Evolutionary conservation across 345 rosid genomes (phyloP), one percentile per base, ranked within the genome.

Genomic region (Schrenkiella parvula): DNA sequence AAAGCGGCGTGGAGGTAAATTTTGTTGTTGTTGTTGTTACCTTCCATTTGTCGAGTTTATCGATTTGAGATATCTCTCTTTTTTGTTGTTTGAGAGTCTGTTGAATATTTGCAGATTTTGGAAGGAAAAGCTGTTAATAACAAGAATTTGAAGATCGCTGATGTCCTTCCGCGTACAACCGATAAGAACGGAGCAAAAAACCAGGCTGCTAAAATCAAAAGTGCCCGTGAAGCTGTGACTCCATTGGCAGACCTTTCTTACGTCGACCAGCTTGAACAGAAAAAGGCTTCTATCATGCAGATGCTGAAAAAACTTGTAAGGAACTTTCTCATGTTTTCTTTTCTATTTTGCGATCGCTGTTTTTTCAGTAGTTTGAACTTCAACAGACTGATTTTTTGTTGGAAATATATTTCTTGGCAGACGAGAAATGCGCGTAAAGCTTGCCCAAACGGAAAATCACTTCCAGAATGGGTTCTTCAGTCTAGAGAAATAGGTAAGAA

Each of bases 401-500:
- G 55, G 8, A 62, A 52, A 58, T 70, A 54, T 75, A 15, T 17
- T 54, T 66, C 34, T 43, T 74, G 77, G 78, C 90, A 91, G 99
- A 87, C 99, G 32, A 87, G 91, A 77, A 91, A 82, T 71, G 87
- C 96, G 8, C 96, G 96, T 50, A 91, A 88, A 83, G 97, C 93
- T 62, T 95, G 99, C 80, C 97, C 93, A 4, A 80, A 73, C 79
- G 97, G 95, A 34, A 77, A 79, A 74, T 82, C 93, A 65, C 88
- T 91, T 77, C 99, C 97, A 21, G 82, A 88, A 71, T 95, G 96
- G 97, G 73, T 91, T 70, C 84, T 88, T 58, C 85, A 85, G 53
- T 82, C 99, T 8, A 86, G 83, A 80, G 99, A 95, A 66, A 84
- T 86, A 82, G 99, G 99, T 95, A 64, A n/a, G 32, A 35, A 19